phyloP scores from a whole-genome alignment of 192 early-diverging fungal species.

The Glomus cerebriforme region DNA sequence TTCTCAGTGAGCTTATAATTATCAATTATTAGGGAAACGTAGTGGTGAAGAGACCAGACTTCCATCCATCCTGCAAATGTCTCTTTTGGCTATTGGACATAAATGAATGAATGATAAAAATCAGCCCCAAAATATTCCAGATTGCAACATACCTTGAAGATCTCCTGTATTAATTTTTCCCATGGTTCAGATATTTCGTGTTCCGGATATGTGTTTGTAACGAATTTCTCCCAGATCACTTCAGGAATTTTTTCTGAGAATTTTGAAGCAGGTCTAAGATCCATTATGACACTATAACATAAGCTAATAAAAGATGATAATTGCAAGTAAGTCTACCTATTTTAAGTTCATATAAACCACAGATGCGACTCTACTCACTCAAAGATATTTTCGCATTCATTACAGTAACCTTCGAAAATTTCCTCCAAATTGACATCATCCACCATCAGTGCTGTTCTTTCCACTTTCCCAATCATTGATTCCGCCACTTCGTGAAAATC shows the following conservation, averaged over 20 bases:
- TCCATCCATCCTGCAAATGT: conserved; percentile 2
- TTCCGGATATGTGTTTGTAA: conserved; percentile 12
- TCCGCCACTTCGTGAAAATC: conserved; percentile 19
- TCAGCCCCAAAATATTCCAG: background rate
- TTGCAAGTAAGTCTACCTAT: background rate
- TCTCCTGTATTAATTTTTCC: conserved; percentile 3
- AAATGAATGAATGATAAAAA: conserved; percentile 20
- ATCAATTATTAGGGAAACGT: background rate
- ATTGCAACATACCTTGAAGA: conserved; percentile 30
- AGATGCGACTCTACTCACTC: conserved; percentile 24
- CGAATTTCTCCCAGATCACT: conserved; percentile 14
- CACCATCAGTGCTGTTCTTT: conserved; percentile 26
- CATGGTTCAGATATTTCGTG: conserved; percentile 6
- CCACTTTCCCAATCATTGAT: conserved; percentile 30
- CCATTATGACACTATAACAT: conserved; percentile 29
- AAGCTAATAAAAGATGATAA: background rate
- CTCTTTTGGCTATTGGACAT: conserved; percentile 16
- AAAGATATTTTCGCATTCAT: conserved; percentile 27
- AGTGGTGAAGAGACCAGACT: background rate
- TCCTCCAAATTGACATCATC: conserved; percentile 22
- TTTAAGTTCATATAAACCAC: conserved; percentile 1
- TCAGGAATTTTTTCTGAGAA: conserved; percentile 11
- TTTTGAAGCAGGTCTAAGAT: background rate
- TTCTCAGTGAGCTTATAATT: too few relatives aligned
- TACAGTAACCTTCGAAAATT: conserved; percentile 15